Conservation (phyloP, 2,329 filamentous ascomycete genomes). For the Penicillium italicum region DNA sequence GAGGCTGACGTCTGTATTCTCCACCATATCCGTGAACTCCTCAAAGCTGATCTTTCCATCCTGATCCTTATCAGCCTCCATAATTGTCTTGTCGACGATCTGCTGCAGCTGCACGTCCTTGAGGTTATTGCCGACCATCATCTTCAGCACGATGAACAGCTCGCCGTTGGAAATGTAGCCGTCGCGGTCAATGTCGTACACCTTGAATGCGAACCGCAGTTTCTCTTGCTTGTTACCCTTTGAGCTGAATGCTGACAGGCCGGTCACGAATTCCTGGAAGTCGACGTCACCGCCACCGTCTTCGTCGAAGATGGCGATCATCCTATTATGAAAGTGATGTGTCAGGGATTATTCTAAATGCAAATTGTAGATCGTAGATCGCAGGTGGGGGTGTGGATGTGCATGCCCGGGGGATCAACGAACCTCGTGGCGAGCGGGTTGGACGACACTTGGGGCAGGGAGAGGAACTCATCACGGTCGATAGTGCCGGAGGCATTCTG, state of each 20-base stretch:
- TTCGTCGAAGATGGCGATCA: conserved; percentile 99
- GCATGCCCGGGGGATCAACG: conserved; percentile 18
- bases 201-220: conserved; percentile 95
- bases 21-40: conserved; percentile 98
- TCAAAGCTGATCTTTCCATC: conserved; percentile 99
- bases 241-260: conserved; percentile 89
- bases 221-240: conserved; percentile 99
- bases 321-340: conserved; percentile 52
- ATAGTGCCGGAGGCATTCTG: conserved; percentile 98
- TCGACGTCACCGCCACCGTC: conserved; percentile 97
- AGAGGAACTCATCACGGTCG: conserved; percentile 96
- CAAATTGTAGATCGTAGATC: background rate
- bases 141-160: conserved; percentile 98
- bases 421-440: conserved; percentile 95
- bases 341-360: background rate
- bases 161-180: conserved; percentile 99
- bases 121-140: conserved; percentile 99
- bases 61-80: conserved; percentile 94
- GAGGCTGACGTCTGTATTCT: conserved; percentile 75
- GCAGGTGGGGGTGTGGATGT: background rate
- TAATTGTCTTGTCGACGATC: conserved; percentile 99
- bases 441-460: conserved; percentile 92
- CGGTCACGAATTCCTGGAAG: conserved; percentile 97
- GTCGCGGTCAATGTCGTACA: conserved; percentile 98
- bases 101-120: conserved; percentile 98